These are phyloP conservation scores for Artemisia annua DNA, from an alignment of 129 eudicot species.

Conservation along the genomic window DNA sequence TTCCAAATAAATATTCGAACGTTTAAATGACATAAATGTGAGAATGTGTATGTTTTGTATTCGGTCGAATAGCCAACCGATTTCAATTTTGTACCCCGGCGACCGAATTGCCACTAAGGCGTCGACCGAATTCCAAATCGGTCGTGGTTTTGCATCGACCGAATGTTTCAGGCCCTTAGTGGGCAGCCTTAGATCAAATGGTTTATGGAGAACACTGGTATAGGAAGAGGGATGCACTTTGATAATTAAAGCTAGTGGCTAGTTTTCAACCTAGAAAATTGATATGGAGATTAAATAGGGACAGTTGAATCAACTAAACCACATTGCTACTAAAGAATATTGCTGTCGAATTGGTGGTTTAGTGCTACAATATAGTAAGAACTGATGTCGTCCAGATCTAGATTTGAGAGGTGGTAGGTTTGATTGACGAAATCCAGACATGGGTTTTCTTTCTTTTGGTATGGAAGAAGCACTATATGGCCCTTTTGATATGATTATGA, in stretches of 20 bases:
- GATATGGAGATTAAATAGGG: neutral
- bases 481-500: neutral
- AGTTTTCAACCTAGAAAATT: neutral
- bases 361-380: neutral
- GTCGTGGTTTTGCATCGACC: too few relatives aligned
- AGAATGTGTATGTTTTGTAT: too few relatives aligned
- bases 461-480: neutral
- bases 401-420: neutral
- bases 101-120: too few relatives aligned
- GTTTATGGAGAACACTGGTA: neutral
- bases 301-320: neutral
- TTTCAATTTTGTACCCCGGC: too few relatives aligned
- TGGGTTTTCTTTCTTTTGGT: neutral
- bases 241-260: neutral
- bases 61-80: too few relatives aligned
- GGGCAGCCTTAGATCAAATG: neutral
- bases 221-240: neutral
- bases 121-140: too few relatives aligned
- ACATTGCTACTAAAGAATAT: neutral
- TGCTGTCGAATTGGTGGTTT: constrained; percentile 1
- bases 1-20: too few relatives aligned
- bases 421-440: neutral
- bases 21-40: too few relatives aligned
- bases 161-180: too few relatives aligned
- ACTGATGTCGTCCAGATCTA: neutral